These are phyloP conservation scores for Vickermania spadyakhi DNA, from an alignment of 208 protist species.

Conservation along the genomic window DNA sequence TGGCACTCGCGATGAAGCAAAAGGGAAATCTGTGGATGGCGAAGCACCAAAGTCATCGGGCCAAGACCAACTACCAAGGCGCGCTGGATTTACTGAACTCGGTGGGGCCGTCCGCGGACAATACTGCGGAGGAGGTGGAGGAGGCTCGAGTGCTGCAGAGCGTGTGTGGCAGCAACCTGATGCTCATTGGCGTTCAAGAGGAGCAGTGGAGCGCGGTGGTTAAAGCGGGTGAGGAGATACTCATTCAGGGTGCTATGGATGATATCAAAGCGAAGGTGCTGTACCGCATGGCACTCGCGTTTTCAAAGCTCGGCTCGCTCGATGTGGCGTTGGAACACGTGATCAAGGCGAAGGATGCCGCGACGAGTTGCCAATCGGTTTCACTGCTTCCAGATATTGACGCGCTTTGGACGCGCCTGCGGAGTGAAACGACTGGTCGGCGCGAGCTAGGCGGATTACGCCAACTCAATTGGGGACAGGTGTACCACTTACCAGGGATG, in stretches of 20 bases:
- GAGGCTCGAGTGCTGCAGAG: slow-evolving; percentile 1
- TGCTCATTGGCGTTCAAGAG: neutral
- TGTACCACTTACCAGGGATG: slow-evolving; percentile 2
- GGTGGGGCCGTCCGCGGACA: neutral
- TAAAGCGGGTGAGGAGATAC: neutral
- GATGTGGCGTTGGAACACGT: neutral
- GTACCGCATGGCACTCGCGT: slow-evolving; percentile 6
- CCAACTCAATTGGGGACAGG: neutral
- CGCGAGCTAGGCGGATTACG: neutral
- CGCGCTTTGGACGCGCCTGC: neutral
- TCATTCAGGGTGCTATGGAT: neutral
- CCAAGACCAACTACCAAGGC: slow-evolving; percentile 1
- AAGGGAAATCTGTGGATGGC: slow-evolving; percentile 1
- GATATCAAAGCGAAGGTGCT: slow-evolving; percentile 3
- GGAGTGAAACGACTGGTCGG: neutral
- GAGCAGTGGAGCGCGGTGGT: neutral
- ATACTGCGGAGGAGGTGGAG: neutral
- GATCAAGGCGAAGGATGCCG: slow-evolving; percentile 1
- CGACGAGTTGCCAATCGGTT: neutral
- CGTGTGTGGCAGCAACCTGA: slow-evolving; percentile 3
- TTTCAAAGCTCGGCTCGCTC: neutral
- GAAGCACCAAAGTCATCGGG: neutral
- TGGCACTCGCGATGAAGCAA: neutral
- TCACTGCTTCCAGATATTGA: neutral
- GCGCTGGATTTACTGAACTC: neutral